phyloP scores from a whole-genome alignment of 805 yeast species.

The Hermanozyma aechmeae region DNA sequence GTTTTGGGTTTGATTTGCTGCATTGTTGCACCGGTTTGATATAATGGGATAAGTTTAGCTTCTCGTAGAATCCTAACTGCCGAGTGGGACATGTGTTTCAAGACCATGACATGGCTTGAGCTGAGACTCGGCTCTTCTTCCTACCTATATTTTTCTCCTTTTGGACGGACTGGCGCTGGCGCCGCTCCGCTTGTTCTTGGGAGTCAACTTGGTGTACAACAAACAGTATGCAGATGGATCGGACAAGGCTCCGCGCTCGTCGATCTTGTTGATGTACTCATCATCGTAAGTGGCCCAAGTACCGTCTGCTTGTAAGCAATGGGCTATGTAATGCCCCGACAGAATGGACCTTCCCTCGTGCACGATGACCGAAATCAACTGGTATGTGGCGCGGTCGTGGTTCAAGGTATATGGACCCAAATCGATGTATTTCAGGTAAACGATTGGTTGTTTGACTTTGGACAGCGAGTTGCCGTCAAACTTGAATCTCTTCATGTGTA shows the following conservation, averaged over 20 bases:
- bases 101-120: too few species aligned
- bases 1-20: too few species aligned
- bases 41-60: too few species aligned
- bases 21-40: too few species aligned
- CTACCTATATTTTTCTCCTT: too few species aligned
- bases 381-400: constrained; percentile 38
- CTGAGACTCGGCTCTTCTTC: too few species aligned
- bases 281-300: constrained; percentile 94
- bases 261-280: constrained; percentile 68
- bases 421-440: constrained; percentile 72
- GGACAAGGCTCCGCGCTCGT: constrained; percentile 63
- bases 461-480: constrained; percentile 73
- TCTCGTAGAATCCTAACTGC: too few species aligned
- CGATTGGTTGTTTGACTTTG: constrained; percentile 80
- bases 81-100: too few species aligned
- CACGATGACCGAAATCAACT: constrained; percentile 73
- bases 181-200: constrained; percentile 22
- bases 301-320: constrained; percentile 86
- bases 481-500: constrained; percentile 87
- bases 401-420: constrained; percentile 44
- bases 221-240: constrained; percentile 89
- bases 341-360: constrained; percentile 92
- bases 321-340: constrained; percentile 89
- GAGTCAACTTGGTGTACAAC: constrained; percentile 70
- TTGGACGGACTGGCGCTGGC: too few species aligned